A percentile compares a stretch with the other conserved stretches of the same genome.
Evolutionary conservation across 225 moss, liverwort and hornwort species (phyloP).

Genomic region (Marchantia polymorpha): DNA sequence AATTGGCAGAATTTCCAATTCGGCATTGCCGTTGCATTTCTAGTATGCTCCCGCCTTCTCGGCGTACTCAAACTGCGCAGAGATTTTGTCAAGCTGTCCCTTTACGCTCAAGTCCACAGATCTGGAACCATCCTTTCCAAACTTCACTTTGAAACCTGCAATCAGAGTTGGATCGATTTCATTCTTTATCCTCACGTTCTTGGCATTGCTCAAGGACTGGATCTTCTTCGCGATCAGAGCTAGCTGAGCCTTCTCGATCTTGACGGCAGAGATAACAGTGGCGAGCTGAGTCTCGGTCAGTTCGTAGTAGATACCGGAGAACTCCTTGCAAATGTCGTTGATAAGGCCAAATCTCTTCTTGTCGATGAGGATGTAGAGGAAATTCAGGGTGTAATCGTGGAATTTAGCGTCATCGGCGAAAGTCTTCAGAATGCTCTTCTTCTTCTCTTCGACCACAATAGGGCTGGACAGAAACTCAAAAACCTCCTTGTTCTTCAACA

Average conservation of each 20-base stretch:
- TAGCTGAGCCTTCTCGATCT: slow-evolving; percentile 92
- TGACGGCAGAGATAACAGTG: slow-evolving; percentile 87
- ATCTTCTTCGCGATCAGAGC: slow-evolving; percentile 99
- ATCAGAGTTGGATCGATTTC: slow-evolving; percentile 81
- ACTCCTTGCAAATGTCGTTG: slow-evolving; percentile 76
- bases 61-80: slow-evolving; percentile 67
- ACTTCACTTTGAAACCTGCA: slow-evolving; percentile 90
- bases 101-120: slow-evolving; percentile 97
- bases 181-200: slow-evolving; percentile 95
- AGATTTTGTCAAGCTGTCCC: slow-evolving; percentile 85
- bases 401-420: slow-evolving; percentile 76
- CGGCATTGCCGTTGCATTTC: not conserved
- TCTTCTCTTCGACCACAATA: slow-evolving; percentile 75
- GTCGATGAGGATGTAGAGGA: slow-evolving; percentile 70
- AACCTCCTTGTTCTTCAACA: slow-evolving; percentile 71
- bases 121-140: slow-evolving; percentile 89
- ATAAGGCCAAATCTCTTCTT: slow-evolving; percentile 77
- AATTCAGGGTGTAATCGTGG: slow-evolving; percentile 59
- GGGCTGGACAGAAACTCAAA: slow-evolving; percentile 77
- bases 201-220: slow-evolving; percentile 75
- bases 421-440: slow-evolving; percentile 85
- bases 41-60: slow-evolving; percentile 74
- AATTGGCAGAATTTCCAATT: slow-evolving; percentile 5
- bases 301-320: slow-evolving; percentile 69
- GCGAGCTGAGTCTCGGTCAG: slow-evolving; percentile 81